These are phyloP conservation scores for Tarenaya hassleriana DNA, from an alignment of 345 rosid genomes.

Conservation along the genomic window DNA sequence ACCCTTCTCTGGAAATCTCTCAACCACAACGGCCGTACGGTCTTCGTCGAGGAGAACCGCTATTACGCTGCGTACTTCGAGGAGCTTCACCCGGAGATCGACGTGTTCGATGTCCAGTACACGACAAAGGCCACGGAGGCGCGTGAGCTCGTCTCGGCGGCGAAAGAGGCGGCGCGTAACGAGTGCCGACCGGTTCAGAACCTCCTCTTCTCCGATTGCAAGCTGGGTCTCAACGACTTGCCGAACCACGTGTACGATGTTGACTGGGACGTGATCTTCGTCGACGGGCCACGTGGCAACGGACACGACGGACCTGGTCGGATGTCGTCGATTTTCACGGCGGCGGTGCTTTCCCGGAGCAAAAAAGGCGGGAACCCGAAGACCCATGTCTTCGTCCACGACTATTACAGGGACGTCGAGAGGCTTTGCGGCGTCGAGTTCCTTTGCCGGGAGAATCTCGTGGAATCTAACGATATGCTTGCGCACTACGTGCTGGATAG, in stretches of 20 bases:
- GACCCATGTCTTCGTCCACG: slow-evolving; percentile 84
- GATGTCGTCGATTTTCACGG: slow-evolving; percentile 85
- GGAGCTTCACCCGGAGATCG: slow-evolving; percentile 83
- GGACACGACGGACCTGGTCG: slow-evolving; percentile 68
- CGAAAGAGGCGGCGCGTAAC: slow-evolving; percentile 48
- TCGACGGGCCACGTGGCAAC: slow-evolving; percentile 94
- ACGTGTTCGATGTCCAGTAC: slow-evolving; percentile 89
- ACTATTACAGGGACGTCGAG: slow-evolving; percentile 76
- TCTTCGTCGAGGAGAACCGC: slow-evolving; percentile 84
- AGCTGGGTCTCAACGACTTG: slow-evolving; percentile 74
- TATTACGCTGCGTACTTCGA: slow-evolving; percentile 92
- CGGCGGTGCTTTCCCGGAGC: slow-evolving; percentile 87
- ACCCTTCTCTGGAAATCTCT: slow-evolving; percentile 92
- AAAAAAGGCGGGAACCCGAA: slow-evolving; percentile 59
- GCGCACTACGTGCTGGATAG: slow-evolving; percentile 88
- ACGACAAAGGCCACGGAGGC: slow-evolving; percentile 67
- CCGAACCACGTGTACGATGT: slow-evolving; percentile 92
- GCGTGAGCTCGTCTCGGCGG: slow-evolving; percentile 47
- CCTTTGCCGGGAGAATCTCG: slow-evolving; percentile 71
- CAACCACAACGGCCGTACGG: slow-evolving; percentile 81
- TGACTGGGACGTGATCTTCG: slow-evolving; percentile 89
- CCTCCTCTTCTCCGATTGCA: slow-evolving; percentile 80
- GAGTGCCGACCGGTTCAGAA: slow-evolving; percentile 95
- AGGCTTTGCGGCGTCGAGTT: slow-evolving; percentile 75
- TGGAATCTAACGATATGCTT: slow-evolving; percentile 54